A percentile compares a stretch with the other conserved stretches of the same genome.
These are phyloP conservation scores for Solanum hybrid DNA, from an alignment of 305 asterid species.

Conservation along the genomic window DNA sequence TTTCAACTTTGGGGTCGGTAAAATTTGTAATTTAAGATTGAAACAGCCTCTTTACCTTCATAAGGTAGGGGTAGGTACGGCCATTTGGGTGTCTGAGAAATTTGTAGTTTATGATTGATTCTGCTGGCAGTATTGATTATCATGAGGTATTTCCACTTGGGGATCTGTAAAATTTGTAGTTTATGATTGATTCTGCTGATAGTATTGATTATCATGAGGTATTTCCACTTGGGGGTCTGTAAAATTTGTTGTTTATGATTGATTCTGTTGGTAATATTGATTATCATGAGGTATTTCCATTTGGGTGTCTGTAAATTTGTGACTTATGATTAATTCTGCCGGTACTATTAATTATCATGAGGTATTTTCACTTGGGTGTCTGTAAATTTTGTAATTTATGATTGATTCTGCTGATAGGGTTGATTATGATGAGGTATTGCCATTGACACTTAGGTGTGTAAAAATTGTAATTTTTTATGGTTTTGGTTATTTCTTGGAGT, in stretches of 20 bases:
- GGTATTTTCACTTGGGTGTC: neutral
- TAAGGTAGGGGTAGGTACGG: neutral
- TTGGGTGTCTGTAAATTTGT: neutral
- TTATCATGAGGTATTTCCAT: neutral
- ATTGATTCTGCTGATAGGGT: neutral
- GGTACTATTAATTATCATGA: neutral
- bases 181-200: neutral
- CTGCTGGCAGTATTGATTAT: neutral
- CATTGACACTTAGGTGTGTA: neutral
- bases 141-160: neutral
- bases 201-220: neutral
- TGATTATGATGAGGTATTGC: neutral
- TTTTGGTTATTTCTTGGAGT: neutral
- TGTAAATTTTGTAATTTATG: neutral
- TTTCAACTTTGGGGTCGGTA: neutral
- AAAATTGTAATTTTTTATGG: neutral
- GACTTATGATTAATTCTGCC: neutral
- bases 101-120: neutral
- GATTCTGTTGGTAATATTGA: neutral
- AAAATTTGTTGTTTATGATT: neutral
- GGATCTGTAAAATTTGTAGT: neutral
- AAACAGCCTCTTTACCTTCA: too few species aligned
- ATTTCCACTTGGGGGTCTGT: neutral
- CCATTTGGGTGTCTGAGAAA: neutral
- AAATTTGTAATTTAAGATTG: neutral